phyloP scores from a whole-genome alignment of 176 grass and related monocot species.

The Pharus latifolius region DNA sequence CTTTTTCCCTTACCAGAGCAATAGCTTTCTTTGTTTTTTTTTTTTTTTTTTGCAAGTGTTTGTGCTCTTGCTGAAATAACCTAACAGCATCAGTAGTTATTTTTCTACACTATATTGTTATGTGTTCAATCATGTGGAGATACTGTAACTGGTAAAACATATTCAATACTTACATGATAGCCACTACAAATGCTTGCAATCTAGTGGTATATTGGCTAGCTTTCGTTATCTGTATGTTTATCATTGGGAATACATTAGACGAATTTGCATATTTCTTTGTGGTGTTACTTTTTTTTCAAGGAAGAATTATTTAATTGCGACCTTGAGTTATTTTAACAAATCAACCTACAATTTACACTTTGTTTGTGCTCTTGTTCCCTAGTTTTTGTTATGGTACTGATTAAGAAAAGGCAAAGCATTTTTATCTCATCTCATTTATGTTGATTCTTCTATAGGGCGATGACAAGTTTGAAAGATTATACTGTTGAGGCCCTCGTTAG shows the following conservation, averaged over 20 bases:
- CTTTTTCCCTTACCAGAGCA: neutral
- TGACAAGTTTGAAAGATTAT: conserved; percentile 39
- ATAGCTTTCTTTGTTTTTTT: neutral
- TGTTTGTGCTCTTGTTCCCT: no score
- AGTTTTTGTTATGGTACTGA: no score
- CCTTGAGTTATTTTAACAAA: neutral
- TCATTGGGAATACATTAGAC: neutral
- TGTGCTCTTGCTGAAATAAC: neutral
- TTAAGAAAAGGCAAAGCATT: neutral
- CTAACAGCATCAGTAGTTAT: neutral
- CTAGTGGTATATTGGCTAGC: neutral
- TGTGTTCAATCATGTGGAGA: neutral
- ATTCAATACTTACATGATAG: neutral
- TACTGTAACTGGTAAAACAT: neutral
- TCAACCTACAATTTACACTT: no score
- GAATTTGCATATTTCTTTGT: neutral
- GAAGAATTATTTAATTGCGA: neutral
- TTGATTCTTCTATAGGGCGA: no score
- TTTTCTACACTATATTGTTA: neutral
- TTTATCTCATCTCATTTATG: conserved; percentile 10
- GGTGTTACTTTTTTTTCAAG: neutral
- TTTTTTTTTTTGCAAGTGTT: neutral
- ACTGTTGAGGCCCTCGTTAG: conserved; percentile 30
- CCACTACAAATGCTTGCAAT: neutral
- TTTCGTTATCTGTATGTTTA: neutral